Evolutionary conservation across 176 grass and related monocot species (phyloP), one percentile per base, ranked within the genome.

Genomic region (Triticum turgidum): DNA sequence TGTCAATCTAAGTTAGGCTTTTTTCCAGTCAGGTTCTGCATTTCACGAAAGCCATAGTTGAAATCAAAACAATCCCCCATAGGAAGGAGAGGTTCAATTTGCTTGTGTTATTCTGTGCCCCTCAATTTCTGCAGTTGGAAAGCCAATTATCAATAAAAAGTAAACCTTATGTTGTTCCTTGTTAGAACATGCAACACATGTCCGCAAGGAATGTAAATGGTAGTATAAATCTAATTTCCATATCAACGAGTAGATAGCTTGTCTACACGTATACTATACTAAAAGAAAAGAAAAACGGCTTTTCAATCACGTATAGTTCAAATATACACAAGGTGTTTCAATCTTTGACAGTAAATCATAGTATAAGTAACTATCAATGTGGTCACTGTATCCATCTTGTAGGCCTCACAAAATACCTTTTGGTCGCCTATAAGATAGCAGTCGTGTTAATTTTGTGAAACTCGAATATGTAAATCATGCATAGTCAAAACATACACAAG

Each of bases 101-200:
- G 14, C 73, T 76, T 52, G 73, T 30, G 42, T 76, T 76, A 76
- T 76, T 25, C 24, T 52, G 44, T 52, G 73, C 44, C 5, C 73
- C 73, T 52, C 14, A 52, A 52, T 52, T 76, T 76, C 73, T 76
- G 73, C 73, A 76, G 47, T 76, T 52, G 25, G 72, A 76, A 76
- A 76, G 72, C 73, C 73, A 1, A 30, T 76, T 52, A 76, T 76
- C 44, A 76, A 76, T 76, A 30, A 51, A 76, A 76, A 27, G 73
- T 32, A 30, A 51, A 18, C 73, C 73, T 77, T 77, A 77, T 8
- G 1, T 56, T 54, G 4, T 56, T 77, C 9, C 29, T 77, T 77
- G 27, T 77, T 33, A 77, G 27, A 54, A 77, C 45, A 77, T 33
- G 29, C 14, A 77, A 77, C 47, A 49, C 72, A 76, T 54, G 47